phyloP scores from a whole-genome alignment of 139 green algal species.

The Tetradesmus obliquus region DNA sequence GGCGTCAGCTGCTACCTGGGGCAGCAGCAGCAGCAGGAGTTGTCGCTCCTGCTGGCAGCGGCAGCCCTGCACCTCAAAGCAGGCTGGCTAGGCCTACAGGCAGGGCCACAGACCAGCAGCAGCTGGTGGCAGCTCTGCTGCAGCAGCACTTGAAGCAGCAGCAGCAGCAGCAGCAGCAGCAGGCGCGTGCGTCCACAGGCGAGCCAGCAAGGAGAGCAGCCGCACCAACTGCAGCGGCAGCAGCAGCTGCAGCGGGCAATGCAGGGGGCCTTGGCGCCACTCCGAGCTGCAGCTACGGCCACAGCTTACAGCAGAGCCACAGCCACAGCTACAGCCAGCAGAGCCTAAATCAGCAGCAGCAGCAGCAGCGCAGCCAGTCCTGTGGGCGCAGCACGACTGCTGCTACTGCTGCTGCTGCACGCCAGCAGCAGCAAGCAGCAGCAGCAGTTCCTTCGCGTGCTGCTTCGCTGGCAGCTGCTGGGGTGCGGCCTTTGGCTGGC shows the following conservation, averaged over 20 bases:
- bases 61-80: background rate
- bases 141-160: background rate
- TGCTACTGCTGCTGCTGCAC: conserved; percentile 12
- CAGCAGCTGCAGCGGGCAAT: too few species aligned
- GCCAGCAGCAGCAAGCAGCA: background rate
- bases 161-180: background rate
- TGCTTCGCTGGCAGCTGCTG: background rate
- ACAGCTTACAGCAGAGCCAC: conserved; percentile 6
- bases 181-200: background rate
- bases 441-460: background rate
- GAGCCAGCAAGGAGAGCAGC: background rate
- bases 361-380: conserved; percentile 1
- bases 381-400: conserved; percentile 27
- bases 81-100: background rate
- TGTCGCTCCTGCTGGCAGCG: background rate
- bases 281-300: background rate
- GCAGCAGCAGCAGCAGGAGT: background rate
- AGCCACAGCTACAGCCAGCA: conserved; percentile 19
- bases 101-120: background rate
- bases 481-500: background rate
- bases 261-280: too few species aligned
- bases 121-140: background rate
- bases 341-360: background rate
- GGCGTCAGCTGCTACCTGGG: too few species aligned
- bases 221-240: background rate